Base-by-base conservation (phyloP, 2,329 filamentous ascomycete species). In the Pseudopyrenochaeta lycopersici region DNA sequence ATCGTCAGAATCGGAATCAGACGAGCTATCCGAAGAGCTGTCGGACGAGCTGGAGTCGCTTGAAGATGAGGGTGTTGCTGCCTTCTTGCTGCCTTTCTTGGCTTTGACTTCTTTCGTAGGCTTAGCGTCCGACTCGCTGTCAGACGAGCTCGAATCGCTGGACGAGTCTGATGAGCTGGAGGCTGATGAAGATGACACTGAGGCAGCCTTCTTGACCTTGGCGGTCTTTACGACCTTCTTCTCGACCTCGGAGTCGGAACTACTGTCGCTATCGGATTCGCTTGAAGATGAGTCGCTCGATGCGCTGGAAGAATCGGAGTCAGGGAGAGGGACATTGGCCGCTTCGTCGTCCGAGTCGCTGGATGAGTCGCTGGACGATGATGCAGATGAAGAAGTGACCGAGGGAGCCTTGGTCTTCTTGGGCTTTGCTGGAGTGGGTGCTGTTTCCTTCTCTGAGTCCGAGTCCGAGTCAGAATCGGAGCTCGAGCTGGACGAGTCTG, bases 121-220 rank as follows among this genome's bases (percentile, higher is more conserved):
- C 39, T 63, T 48, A 18, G 54, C 54, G 21, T 66, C 66, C 2
- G 66, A 66, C 11, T 64, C 59, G 50, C 67, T 69, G 35, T 67
- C 64, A 2, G 67, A 71, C 9, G 64, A 66, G 49, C 62, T 60
- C 1, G 67, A 70, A 35, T 64, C 63, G 42, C 61, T 63, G 1
- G 66, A 68, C 4, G 65, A 67, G 29, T 64, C 62, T 14, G 72
- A 70, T 7, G 67, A 72, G 49, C 64, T 68, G 3, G 70, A 72
- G 14, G 70, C 67, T 15, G 71, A 71, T 14, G 68, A 70, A 0
- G 73, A 74, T 1, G 64, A 59, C 14, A 66, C 62, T 1, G 64
- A 61, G 7, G 65, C 63, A 15, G 68, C 68, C 47, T 66, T 68
- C 58, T 69, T 69, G 39, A 47, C 52, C 49, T 61, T 64, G 46